Base-by-base conservation (phyloP, 768 basidiomycete species). In the Termitomyces sp. region DNA sequence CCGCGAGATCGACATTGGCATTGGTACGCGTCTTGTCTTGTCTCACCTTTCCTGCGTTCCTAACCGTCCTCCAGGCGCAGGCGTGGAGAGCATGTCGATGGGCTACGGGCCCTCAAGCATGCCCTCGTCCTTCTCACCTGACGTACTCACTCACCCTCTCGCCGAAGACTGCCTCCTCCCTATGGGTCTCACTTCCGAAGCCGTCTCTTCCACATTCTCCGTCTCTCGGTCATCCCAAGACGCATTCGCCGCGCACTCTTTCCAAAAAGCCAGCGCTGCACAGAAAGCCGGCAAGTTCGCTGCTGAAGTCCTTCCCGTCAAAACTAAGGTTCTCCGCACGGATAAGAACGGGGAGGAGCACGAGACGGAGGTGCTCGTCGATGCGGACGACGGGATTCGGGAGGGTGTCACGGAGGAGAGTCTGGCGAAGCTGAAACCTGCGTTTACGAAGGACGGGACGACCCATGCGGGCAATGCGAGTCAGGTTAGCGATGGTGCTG, bases 111-210 rank as follows among this genome's bases (percentile, higher is more conserved):
- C 81, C 25, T 71, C 39, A 4, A 54, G 75, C 53, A 77, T 84
- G 7, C 71, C 80, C 49, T 79, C 84, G 12, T 76, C 83, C 48
- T 75, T 78, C 71, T 86, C 88, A 1, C 84, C 89, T 19, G 77
- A 79, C 44, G 76, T 94, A 43, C 78, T 90, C 59, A 63, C 76
- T 37, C 84, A 79, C 71, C 73, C 83, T 62, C 85, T 88, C 61
- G 83, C 92, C 2, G 82, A 81, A 56, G 92, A 95, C 73, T 94
- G 91, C 66, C 77, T 89, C 30, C 75, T 91, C 56, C 91, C 91
- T 40, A 94, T 94, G 91, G 94, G 94, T 37, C 86, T 94, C 75
- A 95, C 94, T 19, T 92, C 89, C n/a, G 94, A 96, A 76, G 94
- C 94, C 68, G 91, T 94, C 61, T 89, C 93, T 11, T 68, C 77